Percentiles rank a stretch among this genome's conserved stretches.
Conservation (phyloP, 1,139 yeast species). For the Taphrina pruni region DNA sequence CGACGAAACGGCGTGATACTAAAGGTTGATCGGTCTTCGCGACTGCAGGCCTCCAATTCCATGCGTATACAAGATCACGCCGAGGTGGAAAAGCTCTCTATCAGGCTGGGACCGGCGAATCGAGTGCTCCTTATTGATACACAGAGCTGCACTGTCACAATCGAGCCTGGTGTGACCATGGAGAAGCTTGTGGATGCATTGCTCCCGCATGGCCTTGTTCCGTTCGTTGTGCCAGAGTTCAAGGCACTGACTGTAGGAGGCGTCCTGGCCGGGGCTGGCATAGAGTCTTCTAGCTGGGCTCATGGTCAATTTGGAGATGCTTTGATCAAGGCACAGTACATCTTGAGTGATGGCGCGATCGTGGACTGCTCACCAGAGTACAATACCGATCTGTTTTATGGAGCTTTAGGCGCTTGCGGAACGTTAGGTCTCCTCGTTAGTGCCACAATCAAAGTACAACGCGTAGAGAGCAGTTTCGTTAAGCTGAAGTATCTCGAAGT, state of each 20-base stretch:
- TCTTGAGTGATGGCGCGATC: slow-evolving; percentile 15
- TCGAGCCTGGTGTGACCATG: slow-evolving; percentile 32
- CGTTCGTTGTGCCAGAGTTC: slow-evolving; percentile 30
- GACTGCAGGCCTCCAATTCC: slow-evolving; percentile 6
- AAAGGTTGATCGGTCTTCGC: slow-evolving; percentile 15
- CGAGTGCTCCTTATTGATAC: slow-evolving; percentile 25
- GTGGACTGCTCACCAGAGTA: slow-evolving; percentile 2
- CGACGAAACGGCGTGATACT: background rate
- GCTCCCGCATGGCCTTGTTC: slow-evolving; percentile 22
- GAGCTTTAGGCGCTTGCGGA: slow-evolving; percentile 27
- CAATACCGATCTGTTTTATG: slow-evolving; percentile 19
- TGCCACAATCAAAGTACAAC: slow-evolving; percentile 14
- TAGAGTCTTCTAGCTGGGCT: slow-evolving; percentile 27
- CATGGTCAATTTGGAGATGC: slow-evolving; percentile 27
- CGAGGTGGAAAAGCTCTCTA: background rate
- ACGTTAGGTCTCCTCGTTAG: slow-evolving; percentile 16
- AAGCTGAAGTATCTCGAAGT: background rate
- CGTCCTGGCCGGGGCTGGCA: slow-evolving; percentile 28
- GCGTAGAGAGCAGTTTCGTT: background rate
- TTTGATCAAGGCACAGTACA: slow-evolving; percentile 7
- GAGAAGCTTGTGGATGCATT: slow-evolving; percentile 26
- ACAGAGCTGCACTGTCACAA: background rate
- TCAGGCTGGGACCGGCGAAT: slow-evolving; percentile 16
- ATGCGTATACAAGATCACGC: slow-evolving; percentile 1
- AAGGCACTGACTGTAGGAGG: slow-evolving; percentile 31